Evolutionary conservation across 1,139 yeast genomes (phyloP), one percentile per base, ranked within the genome.

Genomic region (Arxiozyma slooffiae): DNA sequence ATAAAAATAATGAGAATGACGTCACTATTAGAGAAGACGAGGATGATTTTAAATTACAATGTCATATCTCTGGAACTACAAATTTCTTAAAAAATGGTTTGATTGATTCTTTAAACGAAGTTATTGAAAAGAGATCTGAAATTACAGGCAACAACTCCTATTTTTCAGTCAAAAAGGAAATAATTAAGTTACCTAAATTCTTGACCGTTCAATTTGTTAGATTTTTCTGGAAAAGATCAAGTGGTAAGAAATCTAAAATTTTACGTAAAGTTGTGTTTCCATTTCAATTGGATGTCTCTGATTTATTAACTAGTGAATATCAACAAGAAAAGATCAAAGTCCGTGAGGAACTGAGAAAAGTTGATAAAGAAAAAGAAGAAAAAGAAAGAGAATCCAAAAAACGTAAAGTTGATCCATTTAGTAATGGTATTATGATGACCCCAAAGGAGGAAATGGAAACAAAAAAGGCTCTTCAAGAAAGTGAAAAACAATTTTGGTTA

Each of bases 261-360:
- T 74, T 92, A 67, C 82, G 98, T 64, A 89, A 84, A 69, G 98
- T 92, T 30, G 87, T 84, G 56, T 92, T 94, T 70, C 99, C 99
- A 44, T 86, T 89, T 70, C 94, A 86, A 66, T 74, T 90, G 53
- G 99, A 92, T 66, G 76, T 89, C 45, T 78, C 92, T 17, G 97
- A 90, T 62, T 73, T 90, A 71, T 77, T 94, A 60, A 89, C 89
- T 54, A 89, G 81, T 14, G 81, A 80, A 11, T 78, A 89, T 56
- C 83, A 80, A 63, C 71, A 74, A 24, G 78, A 78, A 52, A 81
- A 89, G 64, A 76, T 82, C 22, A 78, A 82, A 48, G 78, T 80
- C 16, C 81, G 97, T 64, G 97, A 90, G 58, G 79, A 80, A 55
- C 75, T 88, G 55, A 80, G 90, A 63, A 80, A 80, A 60, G 75